These are phyloP conservation scores for Mycosphaerella arachidis DNA, from an alignment of 2,329 filamentous ascomycete species.

Conservation along the genomic window DNA sequence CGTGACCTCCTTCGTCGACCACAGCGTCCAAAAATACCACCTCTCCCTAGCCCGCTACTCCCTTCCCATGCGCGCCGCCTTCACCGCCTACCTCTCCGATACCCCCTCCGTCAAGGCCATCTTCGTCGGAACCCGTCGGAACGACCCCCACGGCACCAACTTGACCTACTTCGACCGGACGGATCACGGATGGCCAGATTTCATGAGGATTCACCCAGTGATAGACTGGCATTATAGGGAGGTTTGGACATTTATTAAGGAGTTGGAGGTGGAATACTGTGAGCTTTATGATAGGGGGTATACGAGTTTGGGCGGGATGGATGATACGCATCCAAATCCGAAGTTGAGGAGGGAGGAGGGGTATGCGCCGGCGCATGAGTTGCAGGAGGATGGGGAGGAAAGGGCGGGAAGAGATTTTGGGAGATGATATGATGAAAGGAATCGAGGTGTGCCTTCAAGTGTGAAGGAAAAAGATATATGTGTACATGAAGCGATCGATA, in stretches of 20 bases:
- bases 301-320: conserved; percentile 84
- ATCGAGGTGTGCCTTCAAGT: not conserved
- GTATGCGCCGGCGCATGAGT: conserved; percentile 54
- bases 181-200: conserved; percentile 82
- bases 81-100: conserved; percentile 69
- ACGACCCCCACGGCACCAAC: conserved; percentile 80
- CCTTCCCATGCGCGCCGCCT: conserved; percentile 74
- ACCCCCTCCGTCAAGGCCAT: conserved; percentile 66
- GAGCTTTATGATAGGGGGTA: conserved; percentile 82
- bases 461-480: too few relatives aligned
- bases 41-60: conserved; percentile 71
- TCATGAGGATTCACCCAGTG: conserved; percentile 90
- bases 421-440: not conserved
- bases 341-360: conserved; percentile 47
- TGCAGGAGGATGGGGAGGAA: conserved; percentile 68
- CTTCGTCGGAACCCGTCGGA: conserved; percentile 81
- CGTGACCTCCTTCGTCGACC: conserved; percentile 77
- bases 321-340: conserved; percentile 87
- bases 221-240: conserved; percentile 97
- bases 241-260: conserved; percentile 84
- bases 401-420: conserved; percentile 60
- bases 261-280: conserved; percentile 78
- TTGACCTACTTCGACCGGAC: conserved; percentile 82
- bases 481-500: too few relatives aligned
- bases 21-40: conserved; percentile 64